phyloP scores from a whole-genome alignment of 108 stramenopile species.

The Nannochloropsis gaditana region DNA sequence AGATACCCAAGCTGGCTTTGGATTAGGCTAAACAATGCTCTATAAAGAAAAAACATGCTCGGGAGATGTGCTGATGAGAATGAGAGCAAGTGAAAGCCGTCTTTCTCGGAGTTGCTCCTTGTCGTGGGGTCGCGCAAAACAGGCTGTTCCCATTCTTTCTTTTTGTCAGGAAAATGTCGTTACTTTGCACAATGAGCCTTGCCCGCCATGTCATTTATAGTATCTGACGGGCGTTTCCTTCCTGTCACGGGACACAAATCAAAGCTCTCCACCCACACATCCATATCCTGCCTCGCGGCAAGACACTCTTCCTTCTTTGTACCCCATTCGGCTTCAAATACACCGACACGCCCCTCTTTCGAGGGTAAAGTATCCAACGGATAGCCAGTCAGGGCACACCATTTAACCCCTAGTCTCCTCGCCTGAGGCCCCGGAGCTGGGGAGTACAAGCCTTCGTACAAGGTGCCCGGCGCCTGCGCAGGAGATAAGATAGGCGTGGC shows the following conservation, averaged over 20 bases:
- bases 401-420: background rate
- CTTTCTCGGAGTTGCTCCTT: no score
- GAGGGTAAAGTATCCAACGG: background rate
- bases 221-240: background rate
- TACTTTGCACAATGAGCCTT: no score
- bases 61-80: no score
- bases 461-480: background rate
- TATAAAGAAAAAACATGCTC: no score
- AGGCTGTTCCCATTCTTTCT: no score
- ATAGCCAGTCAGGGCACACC: background rate
- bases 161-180: no score
- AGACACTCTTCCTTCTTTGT: background rate
- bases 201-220: no score
- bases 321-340: background rate
- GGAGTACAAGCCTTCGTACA: background rate
- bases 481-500: background rate
- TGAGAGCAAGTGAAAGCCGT: no score
- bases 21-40: background rate
- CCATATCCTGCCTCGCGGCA: background rate
- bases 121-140: no score
- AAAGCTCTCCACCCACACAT: constrained; percentile 21
- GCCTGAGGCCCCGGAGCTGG: background rate
- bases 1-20: background rate
- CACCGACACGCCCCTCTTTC: no score
- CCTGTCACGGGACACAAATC: background rate